A percentile compares a stretch with the other conserved stretches of the same genome.
Conservation (phyloP, 2,329 filamentous ascomycete species). For the Penicillium sp. region DNA sequence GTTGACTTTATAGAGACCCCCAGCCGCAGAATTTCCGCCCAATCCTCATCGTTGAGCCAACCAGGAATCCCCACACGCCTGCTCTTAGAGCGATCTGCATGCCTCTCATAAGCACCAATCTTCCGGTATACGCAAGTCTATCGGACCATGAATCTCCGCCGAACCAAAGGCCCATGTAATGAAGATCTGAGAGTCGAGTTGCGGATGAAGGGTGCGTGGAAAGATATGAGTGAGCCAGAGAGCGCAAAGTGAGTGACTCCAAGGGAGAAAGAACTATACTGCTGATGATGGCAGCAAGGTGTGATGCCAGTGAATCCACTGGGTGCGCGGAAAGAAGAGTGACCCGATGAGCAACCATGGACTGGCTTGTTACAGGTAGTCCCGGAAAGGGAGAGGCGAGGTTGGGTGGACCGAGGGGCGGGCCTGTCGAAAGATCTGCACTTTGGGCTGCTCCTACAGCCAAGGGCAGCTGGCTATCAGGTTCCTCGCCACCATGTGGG, state of each 20-base stretch:
- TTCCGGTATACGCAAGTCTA: constrained; percentile 34
- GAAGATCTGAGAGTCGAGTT: constrained; percentile 28
- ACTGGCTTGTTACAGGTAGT: constrained; percentile 8
- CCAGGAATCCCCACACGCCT: constrained; percentile 37
- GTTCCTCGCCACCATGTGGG: constrained; percentile 30
- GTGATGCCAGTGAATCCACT: constrained; percentile 41
- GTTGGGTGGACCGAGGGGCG: constrained; percentile 15
- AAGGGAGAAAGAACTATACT: constrained; percentile 39
- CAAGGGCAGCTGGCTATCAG: constrained; percentile 10
- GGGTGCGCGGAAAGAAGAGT: constrained; percentile 43
- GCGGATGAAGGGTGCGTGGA: constrained; percentile 25
- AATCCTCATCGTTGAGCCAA: constrained; percentile 36
- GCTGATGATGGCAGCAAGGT: constrained; percentile 38
- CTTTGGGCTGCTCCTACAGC: constrained; percentile 9
- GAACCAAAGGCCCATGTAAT: constrained; percentile 32
- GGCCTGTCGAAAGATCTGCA: constrained; percentile 12
- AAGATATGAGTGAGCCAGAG: constrained; percentile 37
- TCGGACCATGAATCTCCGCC: constrained; percentile 32
- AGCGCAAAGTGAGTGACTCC: constrained; percentile 40
- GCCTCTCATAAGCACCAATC: constrained; percentile 36
- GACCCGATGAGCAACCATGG: constrained; percentile 33
- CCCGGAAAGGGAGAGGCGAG: constrained; percentile 17
- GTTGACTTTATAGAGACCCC: constrained; percentile 28
- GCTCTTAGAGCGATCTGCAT: constrained; percentile 37
- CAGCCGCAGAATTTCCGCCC: constrained; percentile 40